Percentiles rank a stretch among this genome's conserved stretches.
Evolutionary conservation across 192 early-diverging fungal species (phyloP).

Genomic region (Umbelopsis ramanniana): DNA sequence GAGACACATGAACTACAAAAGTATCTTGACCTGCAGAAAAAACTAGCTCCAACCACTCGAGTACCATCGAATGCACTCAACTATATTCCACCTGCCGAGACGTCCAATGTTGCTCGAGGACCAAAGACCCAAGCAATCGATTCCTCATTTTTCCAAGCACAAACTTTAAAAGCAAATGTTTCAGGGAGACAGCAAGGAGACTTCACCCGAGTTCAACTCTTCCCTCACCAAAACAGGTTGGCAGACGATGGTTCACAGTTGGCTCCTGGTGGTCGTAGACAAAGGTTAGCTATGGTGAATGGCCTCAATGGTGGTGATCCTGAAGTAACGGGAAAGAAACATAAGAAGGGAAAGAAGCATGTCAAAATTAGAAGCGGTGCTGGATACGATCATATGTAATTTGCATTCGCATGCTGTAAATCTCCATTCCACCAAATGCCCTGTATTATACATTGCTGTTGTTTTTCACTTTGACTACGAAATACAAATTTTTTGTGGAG

Average conservation of each 20-base stretch:
- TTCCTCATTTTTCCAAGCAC: constrained; percentile 50
- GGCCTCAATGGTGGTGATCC: constrained; percentile 34
- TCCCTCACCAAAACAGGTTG: constrained; percentile 59
- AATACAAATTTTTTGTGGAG: background rate
- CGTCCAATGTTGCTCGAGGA: constrained; percentile 37
- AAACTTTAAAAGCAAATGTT: constrained; percentile 39
- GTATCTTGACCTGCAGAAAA: constrained; percentile 56
- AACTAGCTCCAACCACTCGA: constrained; percentile 52
- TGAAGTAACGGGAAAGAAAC: constrained; percentile 54
- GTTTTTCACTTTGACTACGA: background rate
- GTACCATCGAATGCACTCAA: constrained; percentile 61
- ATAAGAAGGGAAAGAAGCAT: constrained; percentile 80
- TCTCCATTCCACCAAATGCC: background rate
- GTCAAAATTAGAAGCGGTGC: constrained; percentile 73
- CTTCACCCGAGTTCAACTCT: constrained; percentile 60
- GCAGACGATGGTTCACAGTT: constrained; percentile 48
- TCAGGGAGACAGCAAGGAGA: constrained; percentile 43
- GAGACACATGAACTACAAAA: constrained; percentile 75
- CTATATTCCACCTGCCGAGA: constrained; percentile 51
- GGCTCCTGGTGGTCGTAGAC: constrained; percentile 38
- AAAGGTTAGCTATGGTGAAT: constrained; percentile 32
- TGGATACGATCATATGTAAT: constrained; percentile 51
- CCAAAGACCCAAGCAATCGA: constrained; percentile 59
- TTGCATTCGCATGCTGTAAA: background rate
- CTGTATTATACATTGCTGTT: constrained; percentile 18